Percentiles rank a stretch among this genome's conserved stretches.
Evolutionary conservation across 2,329 filamentous ascomycete genomes (phyloP).

Genomic region (Magnaporthales sp.): DNA sequence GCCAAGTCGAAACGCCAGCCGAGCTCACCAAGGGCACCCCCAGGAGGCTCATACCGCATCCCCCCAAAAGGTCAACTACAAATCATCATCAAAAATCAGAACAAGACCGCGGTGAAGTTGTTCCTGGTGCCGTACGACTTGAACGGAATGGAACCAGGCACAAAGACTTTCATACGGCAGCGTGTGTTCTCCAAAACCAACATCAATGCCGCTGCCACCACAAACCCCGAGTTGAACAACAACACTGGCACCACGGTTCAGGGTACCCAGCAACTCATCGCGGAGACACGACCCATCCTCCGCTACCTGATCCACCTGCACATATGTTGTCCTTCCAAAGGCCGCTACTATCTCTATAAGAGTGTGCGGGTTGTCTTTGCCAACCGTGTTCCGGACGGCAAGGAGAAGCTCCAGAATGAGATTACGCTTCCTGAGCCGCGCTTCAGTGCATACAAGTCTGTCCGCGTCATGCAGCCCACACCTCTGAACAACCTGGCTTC

Average conservation of each 20-base stretch:
- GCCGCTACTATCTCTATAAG: constrained; percentile 84
- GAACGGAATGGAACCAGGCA: constrained; percentile 82
- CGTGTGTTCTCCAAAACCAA: constrained; percentile 64
- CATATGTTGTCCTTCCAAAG: constrained; percentile 78
- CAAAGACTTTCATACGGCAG: constrained; percentile 93
- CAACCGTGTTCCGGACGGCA: constrained; percentile 90
- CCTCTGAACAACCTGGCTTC: neutral
- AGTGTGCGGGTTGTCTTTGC: constrained; percentile 92
- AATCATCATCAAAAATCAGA: constrained; percentile 95
- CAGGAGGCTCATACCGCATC: constrained; percentile 87
- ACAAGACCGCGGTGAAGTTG: constrained; percentile 95
- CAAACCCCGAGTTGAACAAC: constrained; percentile 73
- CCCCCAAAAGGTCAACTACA: constrained; percentile 90
- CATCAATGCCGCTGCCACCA: constrained; percentile 16
- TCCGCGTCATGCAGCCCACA: constrained; percentile 38
- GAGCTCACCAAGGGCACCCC: constrained; percentile 48
- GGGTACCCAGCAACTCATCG: constrained; percentile 14
- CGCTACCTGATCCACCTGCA: constrained; percentile 89
- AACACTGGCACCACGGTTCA: constrained; percentile 17
- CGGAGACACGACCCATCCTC: constrained; percentile 57
- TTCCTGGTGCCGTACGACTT: constrained; percentile 93
- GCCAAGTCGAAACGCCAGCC: constrained; percentile 27
- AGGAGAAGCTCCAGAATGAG: constrained; percentile 86
- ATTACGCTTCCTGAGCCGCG: constrained; percentile 81
- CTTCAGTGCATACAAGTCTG: constrained; percentile 75